Conservation (phyloP, 805 yeast genomes). For the Blastobotrys terrestris region DNA sequence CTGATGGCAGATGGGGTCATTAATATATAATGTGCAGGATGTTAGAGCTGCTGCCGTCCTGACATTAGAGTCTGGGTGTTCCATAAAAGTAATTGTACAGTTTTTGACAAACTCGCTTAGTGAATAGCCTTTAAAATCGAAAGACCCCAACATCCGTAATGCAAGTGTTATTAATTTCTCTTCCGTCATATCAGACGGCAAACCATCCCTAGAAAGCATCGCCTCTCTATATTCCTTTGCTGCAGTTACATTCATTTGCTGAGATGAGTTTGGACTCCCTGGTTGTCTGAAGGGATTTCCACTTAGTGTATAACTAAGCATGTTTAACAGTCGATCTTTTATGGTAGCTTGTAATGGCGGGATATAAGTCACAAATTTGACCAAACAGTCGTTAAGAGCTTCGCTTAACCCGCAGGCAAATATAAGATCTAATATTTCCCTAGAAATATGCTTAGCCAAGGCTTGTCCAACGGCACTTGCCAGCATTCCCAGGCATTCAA, state of each 20-base stretch:
- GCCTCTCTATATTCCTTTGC: slow-evolving; percentile 76
- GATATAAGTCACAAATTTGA: slow-evolving; percentile 59
- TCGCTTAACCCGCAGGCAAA: slow-evolving; percentile 79
- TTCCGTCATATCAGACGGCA: slow-evolving; percentile 42
- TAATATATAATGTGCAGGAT: slow-evolving; percentile 65
- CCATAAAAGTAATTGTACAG: slow-evolving; percentile 78
- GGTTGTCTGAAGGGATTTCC: slow-evolving; percentile 80
- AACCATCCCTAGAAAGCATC: slow-evolving; percentile 66
- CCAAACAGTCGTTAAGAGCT: slow-evolving; percentile 70
- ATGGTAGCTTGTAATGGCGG: slow-evolving; percentile 76
- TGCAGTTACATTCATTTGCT: slow-evolving; percentile 47
- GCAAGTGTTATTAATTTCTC: slow-evolving; percentile 63
- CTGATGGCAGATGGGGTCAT: slow-evolving; percentile 80
- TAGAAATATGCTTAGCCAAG: slow-evolving; percentile 77
- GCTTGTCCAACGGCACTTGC: slow-evolving; percentile 92
- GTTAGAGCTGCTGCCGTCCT: slow-evolving; percentile 81
- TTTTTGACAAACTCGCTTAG: slow-evolving; percentile 82
- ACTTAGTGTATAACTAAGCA: slow-evolving; percentile 67
- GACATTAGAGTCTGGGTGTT: slow-evolving; percentile 71
- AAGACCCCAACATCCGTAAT: slow-evolving; percentile 64
- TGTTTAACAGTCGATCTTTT: slow-evolving; percentile 62
- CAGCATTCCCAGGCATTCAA: slow-evolving; percentile 80
- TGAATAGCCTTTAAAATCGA: slow-evolving; percentile 69
- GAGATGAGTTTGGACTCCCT: slow-evolving; percentile 64
- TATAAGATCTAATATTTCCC: slow-evolving; percentile 72